phyloP scores from a whole-genome alignment of 2,329 filamentous ascomycete species.

The Aureobasidium pullulans region DNA sequence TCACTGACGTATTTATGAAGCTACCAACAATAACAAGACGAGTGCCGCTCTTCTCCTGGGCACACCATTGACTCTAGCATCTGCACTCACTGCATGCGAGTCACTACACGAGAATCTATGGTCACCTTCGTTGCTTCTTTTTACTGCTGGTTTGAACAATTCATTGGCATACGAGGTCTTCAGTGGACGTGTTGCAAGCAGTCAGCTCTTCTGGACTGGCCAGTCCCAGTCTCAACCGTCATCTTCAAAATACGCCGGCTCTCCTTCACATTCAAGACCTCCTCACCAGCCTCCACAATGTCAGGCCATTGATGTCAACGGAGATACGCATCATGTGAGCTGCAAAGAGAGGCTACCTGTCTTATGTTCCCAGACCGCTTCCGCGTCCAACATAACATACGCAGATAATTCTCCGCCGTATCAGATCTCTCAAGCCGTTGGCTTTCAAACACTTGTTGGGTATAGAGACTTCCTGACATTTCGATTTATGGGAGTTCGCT shows the following conservation, averaged over 20 bases:
- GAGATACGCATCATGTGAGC: neutral
- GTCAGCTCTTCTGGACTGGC: constrained; percentile 18
- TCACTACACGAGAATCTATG: constrained; percentile 16
- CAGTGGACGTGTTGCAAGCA: constrained; percentile 10
- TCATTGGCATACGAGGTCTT: constrained; percentile 20
- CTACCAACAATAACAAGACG: constrained; percentile 6
- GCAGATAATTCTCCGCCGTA: constrained; percentile 17
- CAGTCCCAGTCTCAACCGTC: neutral
- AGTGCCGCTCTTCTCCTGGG: constrained; percentile 14
- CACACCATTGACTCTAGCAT: neutral
- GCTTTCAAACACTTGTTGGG: constrained; percentile 17
- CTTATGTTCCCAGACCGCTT: constrained; percentile 21
- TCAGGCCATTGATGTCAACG: constrained; percentile 6
- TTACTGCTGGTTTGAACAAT: constrained; percentile 16
- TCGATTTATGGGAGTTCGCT: constrained; percentile 18
- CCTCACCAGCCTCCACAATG: constrained; percentile 4
- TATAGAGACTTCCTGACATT: constrained; percentile 19
- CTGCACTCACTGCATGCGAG: constrained; percentile 6
- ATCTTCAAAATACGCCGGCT: neutral
- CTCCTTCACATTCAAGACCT: neutral
- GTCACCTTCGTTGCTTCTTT: constrained; percentile 13
- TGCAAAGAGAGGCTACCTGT: constrained; percentile 16
- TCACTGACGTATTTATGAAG: neutral
- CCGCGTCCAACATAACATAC: constrained; percentile 17
- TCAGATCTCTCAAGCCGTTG: constrained; percentile 18